Evolutionary conservation across 148 eudicot genomes (phyloP).

Genomic region (Vaccinium corymbosum): DNA sequence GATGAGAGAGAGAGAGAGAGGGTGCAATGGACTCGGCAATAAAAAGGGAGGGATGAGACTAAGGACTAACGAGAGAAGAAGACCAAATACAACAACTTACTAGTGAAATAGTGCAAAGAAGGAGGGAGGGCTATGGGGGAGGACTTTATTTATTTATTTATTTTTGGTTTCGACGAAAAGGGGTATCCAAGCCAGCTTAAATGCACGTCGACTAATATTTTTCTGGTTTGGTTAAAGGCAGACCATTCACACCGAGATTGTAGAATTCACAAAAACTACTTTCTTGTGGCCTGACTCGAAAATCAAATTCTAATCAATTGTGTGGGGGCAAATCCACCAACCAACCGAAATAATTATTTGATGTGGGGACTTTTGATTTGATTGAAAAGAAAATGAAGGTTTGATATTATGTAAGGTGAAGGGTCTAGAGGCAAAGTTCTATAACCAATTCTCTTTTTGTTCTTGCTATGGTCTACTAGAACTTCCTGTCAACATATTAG

Average conservation of each 20-base stretch:
- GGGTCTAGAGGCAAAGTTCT: background rate
- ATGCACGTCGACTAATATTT: no score
- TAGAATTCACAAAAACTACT: no score
- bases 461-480: background rate
- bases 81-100: conserved; percentile 36
- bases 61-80: conserved; percentile 16
- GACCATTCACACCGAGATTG: no score
- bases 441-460: background rate
- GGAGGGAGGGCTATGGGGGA: background rate
- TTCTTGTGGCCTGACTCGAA: no score
- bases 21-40: conserved; percentile 53
- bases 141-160: no score
- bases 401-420: conserved; percentile 2
- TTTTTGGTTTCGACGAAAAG: no score
- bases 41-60: conserved; percentile 36
- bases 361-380: background rate
- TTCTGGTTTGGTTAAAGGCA: no score
- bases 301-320: no score
- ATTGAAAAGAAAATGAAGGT: conserved; percentile 17
- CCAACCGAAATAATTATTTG: no score
- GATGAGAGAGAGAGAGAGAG: conserved; percentile 8
- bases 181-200: no score
- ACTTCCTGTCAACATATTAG: conserved; percentile 5
- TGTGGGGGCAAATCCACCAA: no score
- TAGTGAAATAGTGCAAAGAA: background rate